A percentile compares a stretch with the other conserved stretches of the same genome.
Evolutionary conservation across 2,329 filamentous ascomycete genomes (phyloP).

Genomic region (Nothophoma quercina): DNA sequence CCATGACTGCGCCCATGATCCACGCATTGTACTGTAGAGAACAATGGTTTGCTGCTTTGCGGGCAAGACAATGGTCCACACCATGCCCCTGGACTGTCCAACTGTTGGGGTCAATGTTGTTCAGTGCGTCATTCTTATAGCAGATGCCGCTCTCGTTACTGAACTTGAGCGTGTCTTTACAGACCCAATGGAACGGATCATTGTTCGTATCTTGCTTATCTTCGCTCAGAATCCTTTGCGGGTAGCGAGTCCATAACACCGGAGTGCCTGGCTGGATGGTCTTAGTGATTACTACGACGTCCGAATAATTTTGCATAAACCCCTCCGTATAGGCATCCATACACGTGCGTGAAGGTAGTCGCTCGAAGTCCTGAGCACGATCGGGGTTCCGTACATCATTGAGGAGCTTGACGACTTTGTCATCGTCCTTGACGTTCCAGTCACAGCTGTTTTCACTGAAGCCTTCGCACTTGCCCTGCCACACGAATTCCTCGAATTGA

Average conservation of each 20-base stretch:
- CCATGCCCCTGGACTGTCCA: conserved; percentile 26
- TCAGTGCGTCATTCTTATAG: conserved; percentile 13
- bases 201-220: conserved; percentile 18
- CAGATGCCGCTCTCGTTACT: background rate
- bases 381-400: conserved; percentile 13
- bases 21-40: conserved; percentile 26
- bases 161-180: conserved; percentile 14
- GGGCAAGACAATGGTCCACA: conserved; percentile 24
- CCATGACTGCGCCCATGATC: conserved; percentile 24
- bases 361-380: too few species aligned
- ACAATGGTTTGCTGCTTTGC: conserved; percentile 19
- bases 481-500: conserved; percentile 3
- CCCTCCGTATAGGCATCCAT: conserved; percentile 19
- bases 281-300: conserved; percentile 20
- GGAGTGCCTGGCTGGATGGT: conserved; percentile 5
- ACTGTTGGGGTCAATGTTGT: conserved; percentile 1
- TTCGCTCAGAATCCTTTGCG: conserved; percentile 13
- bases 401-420: conserved; percentile 12
- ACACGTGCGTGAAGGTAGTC: too few species aligned
- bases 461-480: conserved; percentile 4
- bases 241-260: conserved; percentile 23
- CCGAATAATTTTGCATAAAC: conserved; percentile 18
- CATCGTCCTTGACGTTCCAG: conserved; percentile 17
- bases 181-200: conserved; percentile 26
- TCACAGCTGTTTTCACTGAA: too few species aligned